Evolutionary conservation across 2,329 filamentous ascomycete genomes (phyloP).

Genomic region (Sarocladium oryzae): DNA sequence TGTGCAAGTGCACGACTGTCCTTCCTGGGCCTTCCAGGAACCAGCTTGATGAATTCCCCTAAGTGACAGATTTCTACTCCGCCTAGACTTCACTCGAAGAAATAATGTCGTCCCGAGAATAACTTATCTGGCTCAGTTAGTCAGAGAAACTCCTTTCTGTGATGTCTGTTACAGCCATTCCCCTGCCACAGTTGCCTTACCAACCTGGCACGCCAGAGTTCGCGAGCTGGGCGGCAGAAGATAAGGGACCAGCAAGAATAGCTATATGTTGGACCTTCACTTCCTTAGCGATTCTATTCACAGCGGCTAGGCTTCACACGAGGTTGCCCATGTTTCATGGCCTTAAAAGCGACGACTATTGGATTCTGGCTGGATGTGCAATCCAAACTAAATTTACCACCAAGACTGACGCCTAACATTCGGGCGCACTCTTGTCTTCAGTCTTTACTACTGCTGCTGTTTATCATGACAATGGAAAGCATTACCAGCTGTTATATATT

Average conservation of each 20-base stretch:
- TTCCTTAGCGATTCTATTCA: constrained; percentile 13
- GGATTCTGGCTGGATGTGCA: constrained; percentile 9
- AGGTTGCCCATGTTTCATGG: constrained; percentile 12
- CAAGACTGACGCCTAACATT: constrained; percentile 4
- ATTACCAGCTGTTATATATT: constrained; percentile 13
- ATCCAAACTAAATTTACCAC: neutral
- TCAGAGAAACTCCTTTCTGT: no score
- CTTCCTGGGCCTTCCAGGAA: no score
- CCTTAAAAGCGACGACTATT: constrained; percentile 15
- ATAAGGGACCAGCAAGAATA: constrained; percentile 16
- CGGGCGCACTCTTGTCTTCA: constrained; percentile 14
- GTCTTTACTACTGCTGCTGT: constrained; percentile 15
- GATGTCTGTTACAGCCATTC: neutral
- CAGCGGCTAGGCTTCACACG: constrained; percentile 12
- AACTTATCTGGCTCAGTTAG: no score
- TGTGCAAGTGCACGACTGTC: no score
- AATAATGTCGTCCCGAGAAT: no score
- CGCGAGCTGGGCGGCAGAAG: constrained; percentile 11
- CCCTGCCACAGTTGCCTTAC: neutral
- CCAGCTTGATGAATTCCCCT: no score
- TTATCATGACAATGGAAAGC: constrained; percentile 16
- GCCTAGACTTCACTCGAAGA: no score
- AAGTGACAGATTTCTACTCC: no score
- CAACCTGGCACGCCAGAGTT: constrained; percentile 11
- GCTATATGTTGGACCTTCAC: constrained; percentile 15